Conservation (phyloP, 768 basidiomycete species). For the Boletus rex-veris region DNA sequence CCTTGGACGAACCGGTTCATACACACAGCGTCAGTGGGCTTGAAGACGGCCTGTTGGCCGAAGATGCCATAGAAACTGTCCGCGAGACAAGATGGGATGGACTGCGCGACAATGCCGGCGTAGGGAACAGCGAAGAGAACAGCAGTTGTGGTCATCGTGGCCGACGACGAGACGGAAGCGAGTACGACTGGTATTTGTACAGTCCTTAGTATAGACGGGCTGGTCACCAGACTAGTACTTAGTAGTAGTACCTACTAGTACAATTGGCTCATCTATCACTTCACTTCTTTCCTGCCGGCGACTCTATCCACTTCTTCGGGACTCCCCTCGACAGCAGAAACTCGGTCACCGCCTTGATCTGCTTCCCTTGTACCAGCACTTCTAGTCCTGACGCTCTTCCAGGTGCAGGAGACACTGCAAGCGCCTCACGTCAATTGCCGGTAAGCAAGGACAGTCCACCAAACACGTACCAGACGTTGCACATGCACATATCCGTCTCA, state of each 20-base stretch:
- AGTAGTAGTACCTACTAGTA: no score
- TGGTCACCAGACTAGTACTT: no score
- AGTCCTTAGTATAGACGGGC: no score
- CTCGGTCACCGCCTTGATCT: slow-evolving; percentile 61
- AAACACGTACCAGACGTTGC: slow-evolving; percentile 63
- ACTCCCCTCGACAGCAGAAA: slow-evolving; percentile 68
- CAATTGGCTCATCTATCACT: slow-evolving; percentile 17
- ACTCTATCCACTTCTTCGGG: slow-evolving; percentile 78
- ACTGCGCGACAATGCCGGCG: slow-evolving; percentile 11
- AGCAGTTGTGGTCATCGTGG: slow-evolving; percentile 8
- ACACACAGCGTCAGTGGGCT: slow-evolving; percentile 40
- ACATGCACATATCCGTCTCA: slow-evolving; percentile 73
- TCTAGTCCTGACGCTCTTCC: slow-evolving; percentile 61
- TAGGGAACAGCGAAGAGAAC: slow-evolving; percentile 24
- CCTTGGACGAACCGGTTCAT: slow-evolving; percentile 11
- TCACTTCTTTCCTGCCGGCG: slow-evolving; percentile 46
- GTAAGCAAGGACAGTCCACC: not conserved
- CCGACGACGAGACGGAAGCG: not conserved
- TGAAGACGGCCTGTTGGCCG: slow-evolving; percentile 50
- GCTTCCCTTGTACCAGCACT: slow-evolving; percentile 84
- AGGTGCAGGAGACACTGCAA: slow-evolving; percentile 55
- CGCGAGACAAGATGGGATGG: slow-evolving; percentile 41
- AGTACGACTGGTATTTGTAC: not conserved
- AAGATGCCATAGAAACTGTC: slow-evolving; percentile 55
- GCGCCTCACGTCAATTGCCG: not conserved